phyloP scores from a whole-genome alignment of 306 rosid genomes.

The Rosa chinensis region DNA sequence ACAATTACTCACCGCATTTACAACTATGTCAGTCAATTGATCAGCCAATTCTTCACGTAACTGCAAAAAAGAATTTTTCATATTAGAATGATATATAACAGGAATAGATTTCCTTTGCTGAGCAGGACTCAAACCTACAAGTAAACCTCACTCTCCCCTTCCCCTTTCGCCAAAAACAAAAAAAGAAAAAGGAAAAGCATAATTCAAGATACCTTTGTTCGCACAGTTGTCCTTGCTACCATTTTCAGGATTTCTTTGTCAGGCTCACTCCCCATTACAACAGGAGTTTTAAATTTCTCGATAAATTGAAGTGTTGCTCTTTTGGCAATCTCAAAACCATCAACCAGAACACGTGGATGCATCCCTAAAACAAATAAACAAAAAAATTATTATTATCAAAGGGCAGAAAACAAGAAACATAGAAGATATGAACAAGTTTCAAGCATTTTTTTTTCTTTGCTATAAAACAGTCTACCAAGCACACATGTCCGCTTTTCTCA shows the following conservation, averaged over 20 bases:
- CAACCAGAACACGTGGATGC: conserved; percentile 98
- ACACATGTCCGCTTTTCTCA: not conserved
- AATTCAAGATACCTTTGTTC: conserved; percentile 70
- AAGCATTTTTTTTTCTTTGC: too few species aligned
- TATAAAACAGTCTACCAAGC: not conserved
- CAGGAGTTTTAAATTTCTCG: conserved; percentile 82
- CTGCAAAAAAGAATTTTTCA: conserved; percentile 41
- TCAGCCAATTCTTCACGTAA: conserved; percentile 88
- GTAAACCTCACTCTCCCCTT: not conserved
- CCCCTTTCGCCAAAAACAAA: not conserved
- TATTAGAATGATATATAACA: not conserved
- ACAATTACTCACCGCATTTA: conserved; percentile 67
- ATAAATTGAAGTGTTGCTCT: conserved; percentile 85
- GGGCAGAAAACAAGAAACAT: not conserved
- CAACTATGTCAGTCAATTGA: conserved; percentile 80
- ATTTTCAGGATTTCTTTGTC: conserved; percentile 87
- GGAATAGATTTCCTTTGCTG: too few species aligned
- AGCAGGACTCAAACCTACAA: not conserved
- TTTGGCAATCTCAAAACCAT: conserved; percentile 97
- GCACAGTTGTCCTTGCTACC: conserved; percentile 89
- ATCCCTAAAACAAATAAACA: conserved; percentile 53
- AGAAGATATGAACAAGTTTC: too few species aligned
- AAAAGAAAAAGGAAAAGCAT: conserved; percentile 8
- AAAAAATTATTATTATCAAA: not conserved
- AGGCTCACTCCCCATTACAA: conserved; percentile 86